These are phyloP conservation scores for Dictyostelium purpureum DNA, from an alignment of 78 protist species.

Conservation along the genomic window DNA sequence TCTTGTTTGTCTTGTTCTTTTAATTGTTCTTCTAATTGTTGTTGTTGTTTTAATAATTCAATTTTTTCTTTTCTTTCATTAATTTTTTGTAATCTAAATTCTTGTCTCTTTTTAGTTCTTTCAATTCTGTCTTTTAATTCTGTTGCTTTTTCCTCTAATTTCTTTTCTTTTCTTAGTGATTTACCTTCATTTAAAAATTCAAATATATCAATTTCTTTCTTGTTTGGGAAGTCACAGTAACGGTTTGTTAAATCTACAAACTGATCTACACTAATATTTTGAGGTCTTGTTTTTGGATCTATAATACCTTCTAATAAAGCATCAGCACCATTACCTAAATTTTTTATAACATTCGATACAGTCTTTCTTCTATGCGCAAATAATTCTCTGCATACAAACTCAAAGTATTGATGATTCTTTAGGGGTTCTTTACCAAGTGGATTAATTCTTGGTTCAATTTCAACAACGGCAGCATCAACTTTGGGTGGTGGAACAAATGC, in stretches of 20 bases:
- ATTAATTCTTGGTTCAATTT: constrained; percentile 24
- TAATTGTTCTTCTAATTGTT: background rate
- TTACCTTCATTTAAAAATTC: constrained; percentile 44
- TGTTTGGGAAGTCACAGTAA: constrained; percentile 11
- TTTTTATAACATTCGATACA: constrained; percentile 37
- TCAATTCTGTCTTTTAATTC: background rate
- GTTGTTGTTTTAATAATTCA: background rate
- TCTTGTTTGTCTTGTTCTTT: background rate
- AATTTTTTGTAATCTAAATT: background rate
- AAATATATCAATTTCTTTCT: background rate
- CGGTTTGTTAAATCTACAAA: constrained; percentile 46
- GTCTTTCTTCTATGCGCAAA: constrained; percentile 56
- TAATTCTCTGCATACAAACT: constrained; percentile 44
- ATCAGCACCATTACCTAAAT: background rate
- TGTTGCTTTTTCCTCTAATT: background rate
- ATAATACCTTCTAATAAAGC: background rate
- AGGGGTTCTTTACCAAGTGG: constrained; percentile 31
- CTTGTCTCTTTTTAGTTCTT: background rate
- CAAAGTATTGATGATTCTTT: constrained; percentile 50
- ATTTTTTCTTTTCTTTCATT: constrained; percentile 2
- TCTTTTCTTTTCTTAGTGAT: background rate
- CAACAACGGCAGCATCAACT: constrained; percentile 59
- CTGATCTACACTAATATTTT: constrained; percentile 54
- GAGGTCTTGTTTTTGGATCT: constrained; percentile 53
- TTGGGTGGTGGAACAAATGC: constrained; percentile 88